Conservation (phyloP, 306 rosid species). For the Hippophae gyantsensis region DNA sequence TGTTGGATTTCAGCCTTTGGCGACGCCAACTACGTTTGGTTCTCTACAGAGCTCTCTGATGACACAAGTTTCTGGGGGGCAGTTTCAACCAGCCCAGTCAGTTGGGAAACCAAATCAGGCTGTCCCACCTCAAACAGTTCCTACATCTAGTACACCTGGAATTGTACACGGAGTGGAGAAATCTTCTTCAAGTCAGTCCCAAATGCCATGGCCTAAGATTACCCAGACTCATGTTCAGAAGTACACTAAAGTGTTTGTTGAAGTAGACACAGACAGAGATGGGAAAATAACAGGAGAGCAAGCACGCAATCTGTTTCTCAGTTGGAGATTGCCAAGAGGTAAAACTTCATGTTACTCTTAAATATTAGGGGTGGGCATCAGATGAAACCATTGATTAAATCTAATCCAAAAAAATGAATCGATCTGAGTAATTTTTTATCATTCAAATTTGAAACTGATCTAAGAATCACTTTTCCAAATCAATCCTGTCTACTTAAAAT, state of each 20-base stretch:
- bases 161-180: conserved; percentile 35
- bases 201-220: conserved; percentile 82
- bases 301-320: conserved; percentile 82
- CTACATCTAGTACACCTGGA: conserved; percentile 34
- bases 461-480: too few species aligned
- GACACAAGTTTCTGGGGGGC: conserved; percentile 45
- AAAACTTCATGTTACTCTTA: conserved; percentile 16
- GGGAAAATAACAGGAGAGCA: conserved; percentile 94
- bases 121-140: conserved; percentile 29
- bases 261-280: conserved; percentile 91
- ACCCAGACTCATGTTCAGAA: conserved; percentile 71
- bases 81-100: conserved; percentile 39
- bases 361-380: neutral
- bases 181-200: conserved; percentile 56
- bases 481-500: too few species aligned
- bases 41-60: conserved; percentile 42
- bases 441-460: too few species aligned
- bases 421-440: too few species aligned
- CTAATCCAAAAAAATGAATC: too few species aligned
- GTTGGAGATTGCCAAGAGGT: conserved; percentile 97
- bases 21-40: conserved; percentile 29
- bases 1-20: conserved; percentile 33
- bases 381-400: too few species aligned
- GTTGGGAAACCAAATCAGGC: conserved; percentile 42
- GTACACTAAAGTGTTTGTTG: conserved; percentile 78